These are phyloP conservation scores for Pseudocohnilembus persalinus DNA, from an alignment of 169 alveolate genomes.

Conservation along the genomic window DNA sequence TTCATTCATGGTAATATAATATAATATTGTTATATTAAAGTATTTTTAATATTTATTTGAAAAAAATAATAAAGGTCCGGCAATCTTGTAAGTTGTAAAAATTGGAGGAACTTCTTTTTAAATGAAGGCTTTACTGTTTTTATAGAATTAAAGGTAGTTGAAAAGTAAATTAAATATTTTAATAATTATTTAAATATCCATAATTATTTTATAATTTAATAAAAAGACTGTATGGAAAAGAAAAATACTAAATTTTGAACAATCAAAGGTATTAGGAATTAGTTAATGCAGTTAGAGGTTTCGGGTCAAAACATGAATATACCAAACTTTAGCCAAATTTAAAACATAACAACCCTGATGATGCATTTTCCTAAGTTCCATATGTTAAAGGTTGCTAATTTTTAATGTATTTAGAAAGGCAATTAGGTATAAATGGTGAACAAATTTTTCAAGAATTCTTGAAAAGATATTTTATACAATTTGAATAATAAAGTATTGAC, in stretches of 20 bases:
- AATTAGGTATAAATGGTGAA: slow-evolving; percentile 65
- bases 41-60: too few relatives aligned
- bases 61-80: slow-evolving; percentile 55
- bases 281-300: slow-evolving; percentile 38
- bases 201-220: too few relatives aligned
- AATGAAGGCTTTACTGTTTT: slow-evolving; percentile 91
- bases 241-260: slow-evolving; percentile 55
- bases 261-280: slow-evolving; percentile 44
- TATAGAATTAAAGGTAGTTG: slow-evolving; percentile 77
- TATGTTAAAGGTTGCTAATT: slow-evolving; percentile 81
- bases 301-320: slow-evolving; percentile 58
- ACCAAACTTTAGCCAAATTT: slow-evolving; percentile 74
- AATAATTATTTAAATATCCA: slow-evolving; percentile 53
- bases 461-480: slow-evolving; percentile 46
- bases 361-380: slow-evolving; percentile 80
- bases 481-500: slow-evolving; percentile 18
- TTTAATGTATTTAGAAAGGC: slow-evolving; percentile 54
- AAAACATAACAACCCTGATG: slow-evolving; percentile 83
- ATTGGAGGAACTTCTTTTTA: slow-evolving; percentile 86
- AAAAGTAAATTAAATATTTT: slow-evolving; percentile 55
- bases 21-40: not conserved
- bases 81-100: slow-evolving; percentile 81
- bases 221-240: slow-evolving; percentile 49
- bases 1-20: slow-evolving; percentile 79
- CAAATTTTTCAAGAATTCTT: slow-evolving; percentile 61